These are phyloP conservation scores for Calonectria pseudoreteaudii DNA, from an alignment of 2,329 filamentous ascomycete species.

Conservation along the genomic window DNA sequence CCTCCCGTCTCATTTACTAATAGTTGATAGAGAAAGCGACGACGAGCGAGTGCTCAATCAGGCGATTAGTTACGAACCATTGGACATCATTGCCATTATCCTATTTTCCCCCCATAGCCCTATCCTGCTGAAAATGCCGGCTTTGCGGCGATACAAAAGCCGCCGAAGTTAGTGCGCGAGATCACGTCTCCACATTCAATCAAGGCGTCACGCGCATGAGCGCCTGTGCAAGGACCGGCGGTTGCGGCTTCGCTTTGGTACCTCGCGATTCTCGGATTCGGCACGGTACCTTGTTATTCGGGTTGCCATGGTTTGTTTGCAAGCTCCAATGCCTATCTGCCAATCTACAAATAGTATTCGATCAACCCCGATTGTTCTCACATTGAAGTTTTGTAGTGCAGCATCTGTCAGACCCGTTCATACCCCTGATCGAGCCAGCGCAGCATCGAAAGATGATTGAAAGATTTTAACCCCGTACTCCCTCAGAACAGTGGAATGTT, in stretches of 20 bases:
- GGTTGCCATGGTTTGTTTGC: neutral
- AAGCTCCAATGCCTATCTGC: neutral
- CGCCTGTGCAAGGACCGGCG: neutral
- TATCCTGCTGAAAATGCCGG: neutral
- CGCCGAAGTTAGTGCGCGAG: neutral
- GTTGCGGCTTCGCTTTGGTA: neutral
- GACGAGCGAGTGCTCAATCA: neutral
- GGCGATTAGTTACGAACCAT: neutral
- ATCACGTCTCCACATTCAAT: neutral
- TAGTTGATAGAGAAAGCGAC: neutral
- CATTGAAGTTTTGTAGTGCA: neutral
- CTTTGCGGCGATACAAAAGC: neutral
- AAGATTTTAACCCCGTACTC: neutral
- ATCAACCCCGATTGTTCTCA: neutral
- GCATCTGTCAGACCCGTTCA: neutral
- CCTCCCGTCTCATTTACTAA: neutral
- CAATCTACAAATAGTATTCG: neutral
- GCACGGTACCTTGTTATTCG: neutral
- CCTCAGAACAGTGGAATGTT: neutral
- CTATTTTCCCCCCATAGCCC: neutral
- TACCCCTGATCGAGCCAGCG: neutral
- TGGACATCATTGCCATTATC: neutral
- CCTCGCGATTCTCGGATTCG: neutral
- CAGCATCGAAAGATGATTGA: neutral
- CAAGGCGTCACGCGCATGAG: neutral